Evolutionary conservation across 495 filamentous ascomycete species (phyloP), one percentile per base, ranked within the genome.

Genomic region (Penicillium flavigenum): DNA sequence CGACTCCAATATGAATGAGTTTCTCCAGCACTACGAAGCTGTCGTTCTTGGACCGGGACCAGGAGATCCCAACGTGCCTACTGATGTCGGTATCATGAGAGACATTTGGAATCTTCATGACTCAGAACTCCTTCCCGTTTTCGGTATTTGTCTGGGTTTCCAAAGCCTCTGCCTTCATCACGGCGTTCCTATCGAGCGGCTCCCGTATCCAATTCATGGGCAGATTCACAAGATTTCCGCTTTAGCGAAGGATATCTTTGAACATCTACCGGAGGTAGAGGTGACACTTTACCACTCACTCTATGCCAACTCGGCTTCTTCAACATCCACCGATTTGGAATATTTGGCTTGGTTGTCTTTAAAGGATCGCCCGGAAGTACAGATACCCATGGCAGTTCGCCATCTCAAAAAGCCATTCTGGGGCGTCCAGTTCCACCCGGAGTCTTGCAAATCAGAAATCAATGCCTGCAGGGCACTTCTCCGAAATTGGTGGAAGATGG

Each of bases 391-490:
- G 88, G 90, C 81, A 3, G 84, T 87, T 19, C 81, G 74, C 47
- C 92, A 96, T 67, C 71, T 47, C 26, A 57, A 61, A 3, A 90
- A 86, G 62, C 94, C 94, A 5, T 95, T 93, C 61, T 96, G 87
- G 86, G 94, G 87, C 0, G 75, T 98, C 34, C 94, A 98, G 64
- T 98, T 93, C 67, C 94, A 98, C 65, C 92, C 93, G 0, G 94
- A 98, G 69, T 96, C 90, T 0, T 87, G 95, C 60, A 96, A 93
- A 65, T 96, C 94, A 12, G 70, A 79, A 5, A 83, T 83, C 48
- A 63, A 75, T n/a, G 81, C 84, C 31, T 88, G 90, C 31, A 80
- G 77, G 26, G 68, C 74, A 36, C 75, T 97, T 31, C 78, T 97
- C 26, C 63, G 71, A 44, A 90, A 88, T 59, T 98, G 92, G 90